phyloP scores from a whole-genome alignment of 2,329 filamentous ascomycete species.

The Alternaria postmessia region DNA sequence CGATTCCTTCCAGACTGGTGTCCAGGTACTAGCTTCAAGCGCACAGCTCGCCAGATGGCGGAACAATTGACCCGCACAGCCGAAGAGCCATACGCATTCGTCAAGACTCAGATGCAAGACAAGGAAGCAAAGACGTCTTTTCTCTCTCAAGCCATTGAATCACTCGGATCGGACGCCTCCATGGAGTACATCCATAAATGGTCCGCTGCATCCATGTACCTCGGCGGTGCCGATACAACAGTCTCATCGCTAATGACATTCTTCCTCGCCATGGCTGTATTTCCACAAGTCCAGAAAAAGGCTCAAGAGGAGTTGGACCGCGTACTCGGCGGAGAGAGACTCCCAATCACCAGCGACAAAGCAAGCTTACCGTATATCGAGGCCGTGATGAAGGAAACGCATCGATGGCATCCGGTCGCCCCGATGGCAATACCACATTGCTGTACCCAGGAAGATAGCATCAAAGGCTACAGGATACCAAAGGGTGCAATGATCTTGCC shows the following conservation, averaged over 20 bases:
- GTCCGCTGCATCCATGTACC: constrained; percentile 55
- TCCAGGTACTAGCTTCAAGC: constrained; percentile 58
- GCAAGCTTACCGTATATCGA: constrained; percentile 51
- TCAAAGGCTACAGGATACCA: constrained; percentile 53
- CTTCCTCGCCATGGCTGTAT: constrained; percentile 62
- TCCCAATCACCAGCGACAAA: constrained; percentile 60
- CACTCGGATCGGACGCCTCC: constrained; percentile 38
- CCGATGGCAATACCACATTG: constrained; percentile 47
- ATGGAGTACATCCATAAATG: constrained; percentile 53
- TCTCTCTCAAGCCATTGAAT: constrained; percentile 51
- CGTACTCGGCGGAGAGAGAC: constrained; percentile 56
- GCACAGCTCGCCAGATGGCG: constrained; percentile 51
- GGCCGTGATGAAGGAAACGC: constrained; percentile 53
- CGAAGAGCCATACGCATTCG: constrained; percentile 55
- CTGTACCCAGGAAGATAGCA: constrained; percentile 46
- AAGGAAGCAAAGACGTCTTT: constrained; percentile 49
- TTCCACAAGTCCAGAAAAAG: constrained; percentile 58
- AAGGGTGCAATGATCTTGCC: constrained; percentile 51
- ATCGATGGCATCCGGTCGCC: constrained; percentile 51
- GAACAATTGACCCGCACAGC: constrained; percentile 40
- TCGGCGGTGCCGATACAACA: constrained; percentile 57
- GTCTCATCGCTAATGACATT: constrained; percentile 56
- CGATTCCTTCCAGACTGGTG: constrained; percentile 57
- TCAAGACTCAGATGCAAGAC: constrained; percentile 51
- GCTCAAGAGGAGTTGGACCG: constrained; percentile 59